A percentile compares a stretch with the other conserved stretches of the same genome.
Conservation (phyloP, 495 filamentous ascomycete species). For the Penicillium parvum region DNA sequence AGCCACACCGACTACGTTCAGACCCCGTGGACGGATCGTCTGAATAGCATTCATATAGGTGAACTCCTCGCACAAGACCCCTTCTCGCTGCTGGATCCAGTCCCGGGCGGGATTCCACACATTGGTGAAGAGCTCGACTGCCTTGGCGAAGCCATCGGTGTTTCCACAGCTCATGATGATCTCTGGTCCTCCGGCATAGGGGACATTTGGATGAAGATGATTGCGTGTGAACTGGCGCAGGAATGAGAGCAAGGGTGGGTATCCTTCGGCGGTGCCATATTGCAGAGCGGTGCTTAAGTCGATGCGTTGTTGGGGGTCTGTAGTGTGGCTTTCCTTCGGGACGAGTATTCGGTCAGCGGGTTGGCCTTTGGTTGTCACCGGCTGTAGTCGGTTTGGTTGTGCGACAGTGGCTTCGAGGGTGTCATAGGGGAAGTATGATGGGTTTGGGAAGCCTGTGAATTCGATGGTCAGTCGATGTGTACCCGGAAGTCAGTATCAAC, state of each 20-base stretch:
- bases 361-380: slow-evolving; percentile 48
- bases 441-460: slow-evolving; percentile 66
- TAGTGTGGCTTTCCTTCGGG: slow-evolving; percentile 57
- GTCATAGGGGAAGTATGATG: slow-evolving; percentile 83
- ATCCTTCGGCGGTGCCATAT: slow-evolving; percentile 75
- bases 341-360: slow-evolving; percentile 57
- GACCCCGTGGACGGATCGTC: slow-evolving; percentile 60
- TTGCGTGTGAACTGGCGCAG: slow-evolving; percentile 71
- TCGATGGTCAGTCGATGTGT: too few relatives aligned
- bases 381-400: slow-evolving; percentile 66
- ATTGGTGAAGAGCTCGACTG: slow-evolving; percentile 66
- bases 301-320: slow-evolving; percentile 59
- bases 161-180: slow-evolving; percentile 71
- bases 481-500: too few relatives aligned
- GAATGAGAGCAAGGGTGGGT: slow-evolving; percentile 69
- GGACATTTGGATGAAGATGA: slow-evolving; percentile 73
- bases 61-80: slow-evolving; percentile 71
- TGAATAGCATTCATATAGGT: slow-evolving; percentile 71
- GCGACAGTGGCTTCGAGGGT: slow-evolving; percentile 80
- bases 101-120: slow-evolving; percentile 66
- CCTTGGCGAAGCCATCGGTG: slow-evolving; percentile 81
- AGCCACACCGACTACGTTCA: slow-evolving; percentile 65
- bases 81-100: slow-evolving; percentile 61
- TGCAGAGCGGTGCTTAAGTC: slow-evolving; percentile 80
- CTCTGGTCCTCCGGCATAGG: slow-evolving; percentile 72